Evolutionary conservation across 352 stramenopile species (phyloP).

Genomic region (Thalassiosira pacifica): DNA sequence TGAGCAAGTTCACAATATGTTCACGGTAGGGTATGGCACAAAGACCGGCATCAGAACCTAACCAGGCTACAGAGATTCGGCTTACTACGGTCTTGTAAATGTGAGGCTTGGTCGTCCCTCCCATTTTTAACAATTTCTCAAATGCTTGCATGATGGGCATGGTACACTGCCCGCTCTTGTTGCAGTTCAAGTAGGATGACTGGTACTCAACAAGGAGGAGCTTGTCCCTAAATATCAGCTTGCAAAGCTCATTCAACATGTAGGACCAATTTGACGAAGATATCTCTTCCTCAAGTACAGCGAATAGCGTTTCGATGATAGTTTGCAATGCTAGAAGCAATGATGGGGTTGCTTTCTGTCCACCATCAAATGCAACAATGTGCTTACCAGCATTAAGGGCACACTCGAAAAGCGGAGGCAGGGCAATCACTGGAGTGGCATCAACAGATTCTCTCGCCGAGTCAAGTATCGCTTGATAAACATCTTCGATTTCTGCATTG

Average conservation of each 20-base stretch:
- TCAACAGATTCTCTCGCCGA: conserved; percentile 60
- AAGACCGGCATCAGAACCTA: conserved; percentile 66
- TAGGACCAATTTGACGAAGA: conserved; percentile 61
- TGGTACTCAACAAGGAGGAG: conserved; percentile 75
- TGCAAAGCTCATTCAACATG: conserved; percentile 81
- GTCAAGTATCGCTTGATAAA: conserved; percentile 52
- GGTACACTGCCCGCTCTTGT: conserved; percentile 13
- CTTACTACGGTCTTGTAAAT: conserved; percentile 71
- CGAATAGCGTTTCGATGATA: conserved; percentile 72
- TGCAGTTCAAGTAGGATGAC: conserved; percentile 41
- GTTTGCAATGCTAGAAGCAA: conserved; percentile 48
- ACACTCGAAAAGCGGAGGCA: conserved; percentile 76
- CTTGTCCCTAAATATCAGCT: conserved; percentile 72
- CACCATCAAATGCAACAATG: conserved; percentile 43
- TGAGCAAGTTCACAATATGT: conserved; percentile 80
- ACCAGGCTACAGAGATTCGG: conserved; percentile 71
- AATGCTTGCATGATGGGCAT: conserved; percentile 75
- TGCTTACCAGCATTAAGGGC: conserved; percentile 51
- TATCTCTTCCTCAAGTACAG: conserved; percentile 67
- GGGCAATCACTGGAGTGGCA: conserved; percentile 66
- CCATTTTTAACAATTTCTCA: conserved; percentile 73
- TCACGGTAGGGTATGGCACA: conserved; percentile 79
- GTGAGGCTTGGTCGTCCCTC: conserved; percentile 65
- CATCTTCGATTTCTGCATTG: conserved; percentile 11
- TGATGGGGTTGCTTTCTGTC: conserved; percentile 40